Evolutionary conservation across 768 basidiomycete species (phyloP).

Genomic region (Chalciporus pseudorubinellus): DNA sequence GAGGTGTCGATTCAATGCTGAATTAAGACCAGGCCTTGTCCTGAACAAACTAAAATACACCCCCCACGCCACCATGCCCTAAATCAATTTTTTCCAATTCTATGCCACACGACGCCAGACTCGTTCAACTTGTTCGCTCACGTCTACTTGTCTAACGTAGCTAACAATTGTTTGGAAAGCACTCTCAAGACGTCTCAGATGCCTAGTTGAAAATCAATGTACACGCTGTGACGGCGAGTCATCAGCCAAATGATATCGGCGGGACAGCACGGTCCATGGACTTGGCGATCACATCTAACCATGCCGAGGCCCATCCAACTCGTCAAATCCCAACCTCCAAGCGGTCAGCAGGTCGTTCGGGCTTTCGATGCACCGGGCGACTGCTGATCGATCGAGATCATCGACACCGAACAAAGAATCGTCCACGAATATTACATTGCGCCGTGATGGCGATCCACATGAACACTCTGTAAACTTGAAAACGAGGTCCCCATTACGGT

Average conservation of each 20-base stretch:
- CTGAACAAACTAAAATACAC: slow-evolving; percentile 24
- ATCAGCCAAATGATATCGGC: background rate
- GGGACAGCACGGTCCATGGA: background rate
- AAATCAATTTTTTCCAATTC: slow-evolving; percentile 14
- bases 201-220: background rate
- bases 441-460: background rate
- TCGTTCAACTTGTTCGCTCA: too few species aligned
- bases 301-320: background rate
- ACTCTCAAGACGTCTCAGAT: background rate
- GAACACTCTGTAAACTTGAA: background rate
- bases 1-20: slow-evolving; percentile 10
- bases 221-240: background rate
- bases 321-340: background rate
- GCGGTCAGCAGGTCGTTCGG: background rate
- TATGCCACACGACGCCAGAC: background rate
- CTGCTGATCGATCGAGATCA: too few species aligned
- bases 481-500: background rate
- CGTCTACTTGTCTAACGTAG: too few species aligned
- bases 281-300: background rate
- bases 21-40: slow-evolving; percentile 12
- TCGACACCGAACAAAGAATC: background rate
- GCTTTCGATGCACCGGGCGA: background rate
- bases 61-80: slow-evolving; percentile 34
- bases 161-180: background rate
- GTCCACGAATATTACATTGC: background rate